These are phyloP conservation scores for Blepharisma japonicum DNA, from an alignment of 73 alveolate species.

Conservation along the genomic window DNA sequence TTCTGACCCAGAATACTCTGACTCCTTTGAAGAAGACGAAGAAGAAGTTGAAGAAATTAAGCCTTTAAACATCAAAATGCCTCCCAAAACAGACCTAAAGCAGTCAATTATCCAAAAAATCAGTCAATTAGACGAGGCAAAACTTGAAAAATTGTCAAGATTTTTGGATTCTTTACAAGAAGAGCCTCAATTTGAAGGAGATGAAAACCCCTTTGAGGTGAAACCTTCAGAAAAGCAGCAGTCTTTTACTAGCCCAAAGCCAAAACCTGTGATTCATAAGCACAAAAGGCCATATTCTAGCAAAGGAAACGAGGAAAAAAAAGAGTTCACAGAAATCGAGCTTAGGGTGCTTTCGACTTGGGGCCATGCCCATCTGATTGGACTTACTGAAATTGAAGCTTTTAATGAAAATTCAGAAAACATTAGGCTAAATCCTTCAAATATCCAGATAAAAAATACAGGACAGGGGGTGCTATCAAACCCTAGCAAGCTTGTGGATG, in stretches of 20 bases:
- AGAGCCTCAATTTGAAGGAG: not conserved
- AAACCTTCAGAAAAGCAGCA: too few species aligned
- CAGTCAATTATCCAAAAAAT: too few species aligned
- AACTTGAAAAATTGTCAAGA: not conserved
- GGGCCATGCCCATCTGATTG: constrained; percentile 75
- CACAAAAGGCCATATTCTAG: constrained; percentile 16
- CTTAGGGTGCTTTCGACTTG: constrained; percentile 70
- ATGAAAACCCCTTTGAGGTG: constrained; percentile 1
- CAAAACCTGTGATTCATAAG: constrained; percentile 26
- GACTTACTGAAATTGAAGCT: constrained; percentile 79
- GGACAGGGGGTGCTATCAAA: constrained; percentile 52
- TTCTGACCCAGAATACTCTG: not conserved
- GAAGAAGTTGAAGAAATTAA: not conserved
- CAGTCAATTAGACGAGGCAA: too few species aligned
- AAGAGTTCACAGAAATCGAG: not conserved
- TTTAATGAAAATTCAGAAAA: constrained; percentile 42
- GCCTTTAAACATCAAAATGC: not conserved
- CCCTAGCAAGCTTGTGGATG: constrained; percentile 56
- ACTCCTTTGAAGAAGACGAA: constrained; percentile 30
- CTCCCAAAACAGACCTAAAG: not conserved
- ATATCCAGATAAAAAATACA: constrained; percentile 44
- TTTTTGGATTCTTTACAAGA: not conserved
- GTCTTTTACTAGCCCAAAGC: not conserved
- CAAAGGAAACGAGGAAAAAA: not conserved
- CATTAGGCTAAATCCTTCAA: constrained; percentile 54